phyloP scores from a whole-genome alignment of 345 rosid genomes.

The Laguncularia racemosa region DNA sequence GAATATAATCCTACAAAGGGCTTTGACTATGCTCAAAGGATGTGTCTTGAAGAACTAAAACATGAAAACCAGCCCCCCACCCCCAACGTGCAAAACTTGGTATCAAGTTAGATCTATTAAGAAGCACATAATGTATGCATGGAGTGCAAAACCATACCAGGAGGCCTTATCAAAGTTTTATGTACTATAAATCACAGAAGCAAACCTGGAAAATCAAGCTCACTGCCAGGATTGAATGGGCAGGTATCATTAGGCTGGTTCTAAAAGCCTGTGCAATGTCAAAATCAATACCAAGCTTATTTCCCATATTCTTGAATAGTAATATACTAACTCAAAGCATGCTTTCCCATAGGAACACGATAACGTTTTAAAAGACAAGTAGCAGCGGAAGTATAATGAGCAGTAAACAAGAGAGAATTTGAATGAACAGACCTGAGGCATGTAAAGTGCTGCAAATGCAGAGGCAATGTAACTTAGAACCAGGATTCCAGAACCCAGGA shows the following conservation, averaged over 20 bases:
- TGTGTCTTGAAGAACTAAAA: no score
- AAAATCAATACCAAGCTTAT: neutral
- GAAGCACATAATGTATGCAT: no score
- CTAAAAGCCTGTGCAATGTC: slow-evolving; percentile 59
- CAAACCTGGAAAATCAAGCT: slow-evolving; percentile 79
- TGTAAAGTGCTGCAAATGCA: slow-evolving; percentile 64
- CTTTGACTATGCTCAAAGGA: no score
- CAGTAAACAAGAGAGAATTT: slow-evolving; percentile 3
- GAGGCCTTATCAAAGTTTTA: no score
- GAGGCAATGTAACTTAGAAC: slow-evolving; percentile 75
- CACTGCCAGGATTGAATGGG: slow-evolving; percentile 57
- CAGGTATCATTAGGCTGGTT: slow-evolving; percentile 67
- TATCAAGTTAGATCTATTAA: no score
- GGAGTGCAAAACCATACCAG: neutral
- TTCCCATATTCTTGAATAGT: neutral
- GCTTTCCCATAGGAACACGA: no score
- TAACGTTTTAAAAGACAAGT: no score
- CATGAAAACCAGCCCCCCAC: no score
- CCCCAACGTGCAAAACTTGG: no score
- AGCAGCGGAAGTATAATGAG: neutral
- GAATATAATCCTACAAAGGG: no score
- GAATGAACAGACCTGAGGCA: slow-evolving; percentile 64
- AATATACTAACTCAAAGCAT: no score
- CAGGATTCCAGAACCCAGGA: slow-evolving; percentile 80
- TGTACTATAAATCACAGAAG: slow-evolving; percentile 3